phyloP scores from a whole-genome alignment of 202 grass and related monocot species.

The Carex arenaria region DNA sequence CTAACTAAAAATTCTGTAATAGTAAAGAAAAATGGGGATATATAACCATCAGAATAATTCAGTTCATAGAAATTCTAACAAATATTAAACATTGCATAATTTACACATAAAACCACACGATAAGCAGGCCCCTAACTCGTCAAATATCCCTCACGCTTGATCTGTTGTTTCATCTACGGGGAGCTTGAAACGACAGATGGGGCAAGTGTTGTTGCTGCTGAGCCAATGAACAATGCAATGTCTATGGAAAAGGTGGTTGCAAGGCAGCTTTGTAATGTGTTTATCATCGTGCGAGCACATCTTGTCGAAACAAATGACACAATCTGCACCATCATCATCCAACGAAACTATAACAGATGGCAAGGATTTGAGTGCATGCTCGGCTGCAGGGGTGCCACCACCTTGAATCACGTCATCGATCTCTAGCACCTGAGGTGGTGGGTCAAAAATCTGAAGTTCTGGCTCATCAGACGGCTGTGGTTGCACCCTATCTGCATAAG shows the following conservation, averaged over 20 bases:
- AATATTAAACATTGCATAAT: no score
- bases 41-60: no score
- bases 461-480: neutral
- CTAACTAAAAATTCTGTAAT: no score
- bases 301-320: conserved; percentile 62
- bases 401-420: neutral
- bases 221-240: conserved; percentile 74
- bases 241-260: conserved; percentile 66
- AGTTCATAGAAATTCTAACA: no score
- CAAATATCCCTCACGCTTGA: no score
- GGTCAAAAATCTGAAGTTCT: neutral
- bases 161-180: neutral
- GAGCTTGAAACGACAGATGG: conserved; percentile 69
- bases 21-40: no score
- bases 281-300: conserved; percentile 19
- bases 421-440: neutral
- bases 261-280: conserved; percentile 47
- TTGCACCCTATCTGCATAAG: neutral
- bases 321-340: neutral
- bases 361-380: conserved; percentile 48
- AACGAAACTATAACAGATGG: conserved; percentile 35
- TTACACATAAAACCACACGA: no score
- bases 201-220: conserved; percentile 55
- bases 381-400: conserved; percentile 25
- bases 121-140: no score